Evolutionary conservation across 148 eudicot genomes (phyloP).

Genomic region (Cornus florida): DNA sequence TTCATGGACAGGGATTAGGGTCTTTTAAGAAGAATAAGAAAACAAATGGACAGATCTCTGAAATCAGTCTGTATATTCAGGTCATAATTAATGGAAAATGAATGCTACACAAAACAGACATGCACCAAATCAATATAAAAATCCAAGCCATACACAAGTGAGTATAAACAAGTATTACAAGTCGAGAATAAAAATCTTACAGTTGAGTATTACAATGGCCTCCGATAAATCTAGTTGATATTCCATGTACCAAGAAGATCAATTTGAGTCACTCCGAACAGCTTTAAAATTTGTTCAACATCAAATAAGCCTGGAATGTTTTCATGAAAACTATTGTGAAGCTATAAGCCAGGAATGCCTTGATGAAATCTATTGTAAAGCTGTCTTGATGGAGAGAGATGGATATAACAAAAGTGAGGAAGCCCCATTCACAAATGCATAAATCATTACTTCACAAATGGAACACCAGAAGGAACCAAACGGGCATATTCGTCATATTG

Average conservation of each 20-base stretch:
- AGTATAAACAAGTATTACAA: too few relatives aligned
- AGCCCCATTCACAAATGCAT: background rate
- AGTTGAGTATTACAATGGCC: too few relatives aligned
- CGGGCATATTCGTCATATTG: constrained; percentile 65
- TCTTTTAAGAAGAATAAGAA: too few relatives aligned
- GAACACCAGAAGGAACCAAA: constrained; percentile 71
- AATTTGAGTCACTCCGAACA: background rate
- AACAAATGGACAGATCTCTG: too few relatives aligned
- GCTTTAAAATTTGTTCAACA: background rate
- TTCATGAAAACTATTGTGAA: background rate
- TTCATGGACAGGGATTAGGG: too few relatives aligned
- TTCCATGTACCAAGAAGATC: background rate
- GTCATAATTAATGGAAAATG: too few relatives aligned
- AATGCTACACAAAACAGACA: too few relatives aligned
- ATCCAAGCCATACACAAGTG: too few relatives aligned
- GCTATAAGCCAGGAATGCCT: background rate
- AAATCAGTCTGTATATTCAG: too few relatives aligned
- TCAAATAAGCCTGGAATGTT: background rate
- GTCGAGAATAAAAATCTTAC: too few relatives aligned
- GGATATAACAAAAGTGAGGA: background rate
- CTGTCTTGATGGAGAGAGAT: background rate
- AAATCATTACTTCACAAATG: constrained; percentile 55
- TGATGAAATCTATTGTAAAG: background rate
- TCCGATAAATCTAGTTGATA: too few relatives aligned
- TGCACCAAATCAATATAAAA: too few relatives aligned